Conservation (phyloP, 2,329 filamentous ascomycete genomes). For the Lecanicillium sp. region DNA sequence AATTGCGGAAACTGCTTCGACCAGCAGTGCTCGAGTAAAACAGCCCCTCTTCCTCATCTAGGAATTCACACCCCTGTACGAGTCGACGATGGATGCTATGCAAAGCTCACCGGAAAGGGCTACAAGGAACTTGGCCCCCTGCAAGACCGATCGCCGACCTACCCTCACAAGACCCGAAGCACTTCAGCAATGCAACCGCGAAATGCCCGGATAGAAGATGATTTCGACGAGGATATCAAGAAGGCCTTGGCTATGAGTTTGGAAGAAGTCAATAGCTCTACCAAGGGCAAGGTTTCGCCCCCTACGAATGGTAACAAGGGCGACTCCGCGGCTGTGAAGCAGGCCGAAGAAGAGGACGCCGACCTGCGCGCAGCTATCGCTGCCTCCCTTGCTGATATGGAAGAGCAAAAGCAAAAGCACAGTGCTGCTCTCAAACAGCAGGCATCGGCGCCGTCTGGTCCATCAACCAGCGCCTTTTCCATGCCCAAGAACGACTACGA, state of each 20-base stretch:
- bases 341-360: constrained; percentile 79
- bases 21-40: constrained; percentile 87
- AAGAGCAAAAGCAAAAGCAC: constrained; percentile 92
- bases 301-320: constrained; percentile 32
- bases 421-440: constrained; percentile 78
- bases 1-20: constrained; percentile 99
- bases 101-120: constrained; percentile 73
- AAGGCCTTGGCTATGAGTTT: constrained; percentile 93
- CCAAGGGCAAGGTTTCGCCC: constrained; percentile 65
- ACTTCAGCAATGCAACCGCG: constrained; percentile 78
- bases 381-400: constrained; percentile 92
- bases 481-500: constrained; percentile 90
- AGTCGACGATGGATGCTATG: constrained; percentile 93
- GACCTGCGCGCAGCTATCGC: constrained; percentile 94
- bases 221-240: constrained; percentile 92
- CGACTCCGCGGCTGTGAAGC: constrained; percentile 32
- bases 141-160: constrained; percentile 43
- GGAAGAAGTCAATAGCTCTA: constrained; percentile 78
- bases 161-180: constrained; percentile 58
- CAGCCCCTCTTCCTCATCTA: constrained; percentile 79
- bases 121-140: constrained; percentile 35
- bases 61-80: constrained; percentile 87
- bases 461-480: constrained; percentile 42
- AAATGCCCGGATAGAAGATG: constrained; percentile 78
- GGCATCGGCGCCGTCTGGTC: constrained; percentile 39